A percentile compares a stretch with the other conserved stretches of the same genome.
These are phyloP conservation scores for Microcos paniculata DNA, from an alignment of 345 rosid species.

Conservation along the genomic window DNA sequence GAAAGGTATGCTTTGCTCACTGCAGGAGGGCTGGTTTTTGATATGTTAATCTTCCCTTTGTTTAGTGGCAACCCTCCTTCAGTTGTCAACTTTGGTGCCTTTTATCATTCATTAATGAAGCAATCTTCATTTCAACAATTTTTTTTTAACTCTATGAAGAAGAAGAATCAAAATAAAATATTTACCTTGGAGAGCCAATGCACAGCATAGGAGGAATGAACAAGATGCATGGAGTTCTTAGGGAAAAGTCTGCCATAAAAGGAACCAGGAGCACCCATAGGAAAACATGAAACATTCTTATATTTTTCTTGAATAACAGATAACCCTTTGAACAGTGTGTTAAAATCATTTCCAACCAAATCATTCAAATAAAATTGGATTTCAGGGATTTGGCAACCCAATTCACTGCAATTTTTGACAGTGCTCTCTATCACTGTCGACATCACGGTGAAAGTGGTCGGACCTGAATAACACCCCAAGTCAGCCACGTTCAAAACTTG, in stretches of 20 bases:
- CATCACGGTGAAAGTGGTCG: conserved; percentile 49
- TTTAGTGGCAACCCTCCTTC: neutral
- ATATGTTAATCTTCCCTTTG: neutral
- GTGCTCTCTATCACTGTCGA: conserved; percentile 44
- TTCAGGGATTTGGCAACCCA: conserved; percentile 40
- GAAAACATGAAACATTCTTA: neutral
- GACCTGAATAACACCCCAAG: conserved; percentile 80
- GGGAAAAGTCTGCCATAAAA: conserved; percentile 34
- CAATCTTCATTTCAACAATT: no score
- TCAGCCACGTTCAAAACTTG: conserved; percentile 42
- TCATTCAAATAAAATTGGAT: conserved; percentile 55
- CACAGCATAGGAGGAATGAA: conserved; percentile 15
- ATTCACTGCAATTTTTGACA: conserved; percentile 23
- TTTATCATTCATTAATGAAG: neutral
- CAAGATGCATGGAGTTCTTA: conserved; percentile 23
- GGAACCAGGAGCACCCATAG: conserved; percentile 33
- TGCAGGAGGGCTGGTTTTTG: neutral
- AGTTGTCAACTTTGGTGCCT: neutral
- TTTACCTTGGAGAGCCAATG: conserved; percentile 36
- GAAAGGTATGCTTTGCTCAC: neutral
- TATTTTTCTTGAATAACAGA: conserved; percentile 13
- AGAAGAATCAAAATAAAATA: no score
- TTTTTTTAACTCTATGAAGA: no score
- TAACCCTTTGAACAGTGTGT: conserved; percentile 43
- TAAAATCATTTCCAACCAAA: conserved; percentile 68